A percentile compares a stretch with the other conserved stretches of the same genome.
These are phyloP conservation scores for Picochlorum sp. DNA, from an alignment of 139 green algal genomes.

Conservation along the genomic window DNA sequence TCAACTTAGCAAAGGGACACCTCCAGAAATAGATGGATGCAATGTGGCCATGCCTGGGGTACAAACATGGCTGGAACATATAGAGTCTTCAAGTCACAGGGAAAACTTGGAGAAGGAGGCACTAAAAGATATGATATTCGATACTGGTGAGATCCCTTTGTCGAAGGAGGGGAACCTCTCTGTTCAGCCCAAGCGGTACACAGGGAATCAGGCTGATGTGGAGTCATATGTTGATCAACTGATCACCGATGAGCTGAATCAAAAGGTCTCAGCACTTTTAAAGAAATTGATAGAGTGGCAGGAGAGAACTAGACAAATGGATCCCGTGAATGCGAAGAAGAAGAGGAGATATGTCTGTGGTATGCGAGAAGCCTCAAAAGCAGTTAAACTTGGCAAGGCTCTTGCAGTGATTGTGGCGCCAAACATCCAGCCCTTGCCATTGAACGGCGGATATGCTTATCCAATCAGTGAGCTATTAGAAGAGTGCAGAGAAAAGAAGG, in stretches of 20 bases:
- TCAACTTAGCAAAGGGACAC: too few relatives aligned
- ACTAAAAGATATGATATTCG: background rate
- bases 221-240: constrained; percentile 25
- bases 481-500: constrained; percentile 1
- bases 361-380: constrained; percentile 50
- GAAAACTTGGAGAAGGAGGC: too few relatives aligned
- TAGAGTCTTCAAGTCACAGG: too few relatives aligned
- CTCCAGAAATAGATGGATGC: too few relatives aligned
- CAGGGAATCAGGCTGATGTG: constrained; percentile 7
- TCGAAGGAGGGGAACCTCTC: background rate
- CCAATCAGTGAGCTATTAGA: constrained; percentile 8
- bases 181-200: background rate
- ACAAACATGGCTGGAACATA: too few relatives aligned
- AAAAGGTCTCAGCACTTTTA: constrained; percentile 25
- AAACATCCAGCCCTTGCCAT: constrained; percentile 52
- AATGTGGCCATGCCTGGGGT: too few relatives aligned
- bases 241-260: constrained; percentile 42
- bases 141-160: background rate
- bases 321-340: constrained; percentile 32
- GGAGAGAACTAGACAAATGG: constrained; percentile 27
- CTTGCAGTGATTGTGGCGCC: constrained; percentile 58
- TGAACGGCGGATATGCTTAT: constrained; percentile 26
- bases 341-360: constrained; percentile 47
- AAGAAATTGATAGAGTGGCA: constrained; percentile 46
- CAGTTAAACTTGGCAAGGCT: constrained; percentile 41